Evolutionary conservation across 768 basidiomycete genomes (phyloP).

Genomic region (Auricularia sp.): DNA sequence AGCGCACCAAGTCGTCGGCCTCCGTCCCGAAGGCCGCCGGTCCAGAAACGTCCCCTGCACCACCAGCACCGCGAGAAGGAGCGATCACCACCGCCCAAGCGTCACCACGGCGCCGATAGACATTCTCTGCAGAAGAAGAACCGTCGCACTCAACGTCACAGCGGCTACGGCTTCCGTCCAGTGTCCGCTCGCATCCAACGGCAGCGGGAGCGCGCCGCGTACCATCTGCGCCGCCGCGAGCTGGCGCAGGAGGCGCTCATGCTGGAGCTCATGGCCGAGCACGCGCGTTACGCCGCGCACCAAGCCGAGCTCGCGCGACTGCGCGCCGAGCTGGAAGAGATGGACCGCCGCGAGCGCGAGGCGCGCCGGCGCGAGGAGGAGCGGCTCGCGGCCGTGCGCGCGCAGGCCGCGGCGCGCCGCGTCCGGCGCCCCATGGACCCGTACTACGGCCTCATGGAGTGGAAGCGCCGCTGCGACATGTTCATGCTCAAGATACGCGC

Average conservation of each 20-base stretch:
- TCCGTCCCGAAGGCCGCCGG: neutral
- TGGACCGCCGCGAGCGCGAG: neutral
- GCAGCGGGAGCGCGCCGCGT: neutral
- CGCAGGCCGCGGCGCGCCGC: neutral
- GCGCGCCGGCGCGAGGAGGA: neutral
- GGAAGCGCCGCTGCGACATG: neutral
- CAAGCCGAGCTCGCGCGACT: neutral
- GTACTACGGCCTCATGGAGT: neutral
- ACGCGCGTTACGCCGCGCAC: neutral
- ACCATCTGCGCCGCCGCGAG: neutral
- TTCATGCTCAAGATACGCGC: neutral
- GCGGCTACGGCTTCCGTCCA: neutral
- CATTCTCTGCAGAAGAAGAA: neutral
- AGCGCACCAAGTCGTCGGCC: neutral
- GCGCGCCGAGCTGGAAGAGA: neutral
- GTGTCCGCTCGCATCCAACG: neutral
- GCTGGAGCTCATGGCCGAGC: neutral
- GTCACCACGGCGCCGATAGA: neutral
- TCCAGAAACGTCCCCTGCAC: neutral
- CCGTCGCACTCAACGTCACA: neutral
- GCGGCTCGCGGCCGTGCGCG: neutral
- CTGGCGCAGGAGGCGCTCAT: neutral
- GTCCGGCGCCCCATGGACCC: neutral
- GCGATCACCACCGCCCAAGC: neutral
- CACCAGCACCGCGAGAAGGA: neutral